These are phyloP conservation scores for Endocarpon pusillum DNA, from an alignment of 495 filamentous ascomycete species.

Conservation along the genomic window DNA sequence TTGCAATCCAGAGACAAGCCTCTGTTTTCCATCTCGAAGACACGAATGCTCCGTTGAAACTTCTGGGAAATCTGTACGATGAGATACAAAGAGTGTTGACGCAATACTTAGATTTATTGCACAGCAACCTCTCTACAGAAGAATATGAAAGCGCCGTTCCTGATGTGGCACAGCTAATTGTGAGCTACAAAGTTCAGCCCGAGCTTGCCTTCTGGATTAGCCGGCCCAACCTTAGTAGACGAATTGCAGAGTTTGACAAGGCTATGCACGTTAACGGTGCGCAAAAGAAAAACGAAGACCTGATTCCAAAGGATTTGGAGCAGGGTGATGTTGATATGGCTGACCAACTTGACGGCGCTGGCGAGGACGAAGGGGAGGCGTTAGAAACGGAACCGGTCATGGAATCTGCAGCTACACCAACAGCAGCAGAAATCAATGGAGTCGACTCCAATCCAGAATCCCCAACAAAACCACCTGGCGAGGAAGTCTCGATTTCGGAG, in stretches of 20 bases:
- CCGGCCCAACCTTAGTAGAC: conserved; percentile 45
- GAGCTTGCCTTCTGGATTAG: conserved; percentile 78
- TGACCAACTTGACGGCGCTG: conserved; percentile 9
- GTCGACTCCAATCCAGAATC: background rate
- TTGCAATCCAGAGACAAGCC: conserved; percentile 73
- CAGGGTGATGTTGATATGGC: conserved; percentile 11
- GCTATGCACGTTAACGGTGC: conserved; percentile 9
- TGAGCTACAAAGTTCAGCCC: conserved; percentile 65
- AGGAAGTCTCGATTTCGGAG: too few relatives aligned
- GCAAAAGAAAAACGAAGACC: conserved; percentile 8
- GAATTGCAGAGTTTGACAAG: conserved; percentile 31
- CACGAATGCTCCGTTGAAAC: conserved; percentile 54
- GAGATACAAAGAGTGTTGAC: conserved; percentile 69
- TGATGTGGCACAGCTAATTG: conserved; percentile 49
- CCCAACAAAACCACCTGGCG: conserved; percentile 5
- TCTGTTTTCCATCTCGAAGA: conserved; percentile 57
- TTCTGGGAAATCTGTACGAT: conserved; percentile 71
- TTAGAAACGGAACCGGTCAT: conserved; percentile 13
- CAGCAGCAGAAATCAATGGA: background rate
- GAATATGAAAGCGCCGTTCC: conserved; percentile 78
- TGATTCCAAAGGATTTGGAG: conserved; percentile 6
- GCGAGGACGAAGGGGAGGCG: conserved; percentile 21
- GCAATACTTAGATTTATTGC: conserved; percentile 80
- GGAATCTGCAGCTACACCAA: background rate
- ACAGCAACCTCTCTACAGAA: conserved; percentile 54